phyloP scores from a whole-genome alignment of 139 green algal species.

The Coccomyxa sp. region DNA sequence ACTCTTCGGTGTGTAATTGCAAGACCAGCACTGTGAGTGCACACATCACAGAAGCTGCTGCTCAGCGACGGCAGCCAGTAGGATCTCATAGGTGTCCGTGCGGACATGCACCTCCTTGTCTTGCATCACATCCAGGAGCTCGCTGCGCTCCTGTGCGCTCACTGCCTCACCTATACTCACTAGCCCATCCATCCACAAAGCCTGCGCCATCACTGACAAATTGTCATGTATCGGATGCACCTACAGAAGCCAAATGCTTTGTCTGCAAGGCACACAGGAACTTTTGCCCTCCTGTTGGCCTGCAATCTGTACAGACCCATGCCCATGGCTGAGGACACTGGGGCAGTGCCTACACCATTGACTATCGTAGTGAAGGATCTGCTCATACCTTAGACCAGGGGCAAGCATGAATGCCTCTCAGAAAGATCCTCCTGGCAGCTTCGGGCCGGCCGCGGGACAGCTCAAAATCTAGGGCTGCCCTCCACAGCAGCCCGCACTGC shows the following conservation, averaged over 20 bases:
- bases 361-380: neutral
- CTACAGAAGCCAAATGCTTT: neutral
- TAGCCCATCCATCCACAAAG: conserved; percentile 66
- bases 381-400: conserved; percentile 47
- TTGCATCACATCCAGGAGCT: conserved; percentile 54
- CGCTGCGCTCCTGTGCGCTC: conserved; percentile 37
- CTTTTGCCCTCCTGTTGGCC: neutral
- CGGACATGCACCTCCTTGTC: conserved; percentile 56
- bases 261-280: neutral
- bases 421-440: conserved; percentile 49
- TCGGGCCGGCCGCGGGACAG: conserved; percentile 13
- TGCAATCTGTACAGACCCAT: neutral
- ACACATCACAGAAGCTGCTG: neutral
- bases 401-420: conserved; percentile 66
- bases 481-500: conserved; percentile 43
- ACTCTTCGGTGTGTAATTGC: too few relatives aligned
- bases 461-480: conserved; percentile 34
- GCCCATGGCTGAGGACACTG: neutral
- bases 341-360: neutral
- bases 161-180: conserved; percentile 17
- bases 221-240: neutral
- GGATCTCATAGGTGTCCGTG: conserved; percentile 67
- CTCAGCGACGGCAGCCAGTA: conserved; percentile 33
- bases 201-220: conserved; percentile 5
- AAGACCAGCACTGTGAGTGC: too few relatives aligned